Percentiles rank a stretch among this genome's conserved stretches.
phyloP scores from a whole-genome alignment of 306 rosid genomes.

The Acacia confusa region DNA sequence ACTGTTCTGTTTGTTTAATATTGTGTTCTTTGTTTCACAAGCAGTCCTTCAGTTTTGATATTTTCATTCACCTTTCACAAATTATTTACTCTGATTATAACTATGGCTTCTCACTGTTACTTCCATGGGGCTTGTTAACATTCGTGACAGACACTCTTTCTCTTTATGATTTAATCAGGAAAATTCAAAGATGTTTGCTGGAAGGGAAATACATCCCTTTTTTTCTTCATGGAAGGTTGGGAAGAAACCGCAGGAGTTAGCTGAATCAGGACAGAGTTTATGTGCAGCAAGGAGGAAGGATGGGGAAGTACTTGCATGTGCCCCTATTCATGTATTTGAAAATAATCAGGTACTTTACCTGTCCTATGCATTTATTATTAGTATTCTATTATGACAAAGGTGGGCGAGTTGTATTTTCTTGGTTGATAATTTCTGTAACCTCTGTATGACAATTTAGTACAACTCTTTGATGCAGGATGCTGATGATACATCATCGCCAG shows the following conservation, averaged over 20 bases:
- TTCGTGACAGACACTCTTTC: constrained; percentile 10
- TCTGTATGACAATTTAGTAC: constrained; percentile 15
- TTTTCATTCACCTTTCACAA: background rate
- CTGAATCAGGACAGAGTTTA: constrained; percentile 32
- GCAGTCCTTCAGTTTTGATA: background rate
- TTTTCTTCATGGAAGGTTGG: constrained; percentile 53
- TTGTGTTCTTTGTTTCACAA: background rate
- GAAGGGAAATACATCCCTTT: constrained; percentile 71
- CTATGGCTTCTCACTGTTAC: background rate
- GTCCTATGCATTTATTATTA: constrained; percentile 13
- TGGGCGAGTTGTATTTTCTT: constrained; percentile 2
- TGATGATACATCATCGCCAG: constrained; percentile 44
- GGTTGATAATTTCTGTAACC: constrained; percentile 4
- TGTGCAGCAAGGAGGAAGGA: constrained; percentile 28
- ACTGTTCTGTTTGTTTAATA: background rate
- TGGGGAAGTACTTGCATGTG: constrained; percentile 25
- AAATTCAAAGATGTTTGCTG: constrained; percentile 67
- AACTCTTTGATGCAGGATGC: constrained; percentile 63
- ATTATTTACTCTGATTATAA: background rate
- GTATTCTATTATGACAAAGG: constrained; percentile 6
- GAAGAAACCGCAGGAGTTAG: constrained; percentile 45
- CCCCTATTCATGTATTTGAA: constrained; percentile 76
- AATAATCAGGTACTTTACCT: constrained; percentile 47
- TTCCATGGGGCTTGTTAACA: background rate
- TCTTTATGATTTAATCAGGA: constrained; percentile 48